phyloP scores from a whole-genome alignment of 2,329 filamentous ascomycete species.

The Bipolaris sorokiniana region DNA sequence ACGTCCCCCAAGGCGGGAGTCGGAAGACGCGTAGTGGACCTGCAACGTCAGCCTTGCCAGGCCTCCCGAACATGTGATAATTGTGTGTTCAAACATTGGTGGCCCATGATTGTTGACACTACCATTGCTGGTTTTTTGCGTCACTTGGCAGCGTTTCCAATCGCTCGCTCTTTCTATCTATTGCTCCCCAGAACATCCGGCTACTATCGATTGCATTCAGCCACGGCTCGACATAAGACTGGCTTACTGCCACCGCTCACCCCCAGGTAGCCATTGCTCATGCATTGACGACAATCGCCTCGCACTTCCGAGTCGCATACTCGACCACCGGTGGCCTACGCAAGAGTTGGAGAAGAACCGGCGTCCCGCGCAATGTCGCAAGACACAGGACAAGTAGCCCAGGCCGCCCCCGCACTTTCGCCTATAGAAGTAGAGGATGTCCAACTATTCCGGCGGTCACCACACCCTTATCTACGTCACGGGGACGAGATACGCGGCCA shows the following conservation, averaged over 20 bases:
- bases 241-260: not conserved
- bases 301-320: not conserved
- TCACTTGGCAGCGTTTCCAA: not conserved
- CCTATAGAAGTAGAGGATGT: conserved; percentile 37
- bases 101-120: conserved; percentile 20
- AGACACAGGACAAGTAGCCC: conserved; percentile 20
- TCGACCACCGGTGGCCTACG: not conserved
- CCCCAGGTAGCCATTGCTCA: not conserved
- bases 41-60: conserved; percentile 41
- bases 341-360: not conserved
- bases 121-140: not conserved
- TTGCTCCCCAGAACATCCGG: not conserved
- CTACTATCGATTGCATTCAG: not conserved
- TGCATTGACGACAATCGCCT: not conserved
- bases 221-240: not conserved
- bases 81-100: conserved; percentile 22
- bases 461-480: conserved; percentile 48
- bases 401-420: conserved; percentile 28
- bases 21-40: conserved; percentile 24
- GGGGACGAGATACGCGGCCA: conserved; percentile 33
- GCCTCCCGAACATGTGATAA: conserved; percentile 37
- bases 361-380: conserved; percentile 11
- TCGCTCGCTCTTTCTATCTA: not conserved
- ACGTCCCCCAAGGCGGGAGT: conserved; percentile 1
- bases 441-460: conserved; percentile 47